A percentile compares a stretch with the other conserved stretches of the same genome.
Conservation (phyloP, 164 flowering plant genomes). For the Piper betle region DNA sequence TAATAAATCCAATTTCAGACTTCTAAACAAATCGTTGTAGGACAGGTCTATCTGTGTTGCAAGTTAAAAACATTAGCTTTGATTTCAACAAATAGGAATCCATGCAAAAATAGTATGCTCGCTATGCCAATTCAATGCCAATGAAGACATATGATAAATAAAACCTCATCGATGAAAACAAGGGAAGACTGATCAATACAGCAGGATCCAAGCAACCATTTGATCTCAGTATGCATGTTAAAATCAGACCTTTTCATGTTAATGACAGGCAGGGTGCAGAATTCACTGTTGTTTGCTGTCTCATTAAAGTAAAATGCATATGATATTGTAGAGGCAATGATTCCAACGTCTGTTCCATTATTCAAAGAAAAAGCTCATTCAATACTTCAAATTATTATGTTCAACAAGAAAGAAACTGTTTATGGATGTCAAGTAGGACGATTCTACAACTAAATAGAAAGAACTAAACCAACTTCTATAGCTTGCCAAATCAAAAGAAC, state of each 20-base stretch:
- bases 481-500: no score
- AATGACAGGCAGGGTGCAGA: conserved; percentile 57
- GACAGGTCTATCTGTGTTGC: conserved; percentile 52
- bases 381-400: not conserved
- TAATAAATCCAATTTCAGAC: conserved; percentile 49
- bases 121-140: no score
- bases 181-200: conserved; percentile 40
- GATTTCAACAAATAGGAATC: conserved; percentile 1
- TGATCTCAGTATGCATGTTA: conserved; percentile 33
- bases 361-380: not conserved
- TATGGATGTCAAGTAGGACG: no score
- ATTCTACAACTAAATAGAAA: no score
- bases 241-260: conserved; percentile 53
- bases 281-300: conserved; percentile 20
- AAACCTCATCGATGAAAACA: conserved; percentile 52
- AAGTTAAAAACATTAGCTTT: conserved; percentile 1
- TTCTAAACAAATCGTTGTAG: conserved; percentile 49
- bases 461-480: no score
- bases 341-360: conserved; percentile 37
- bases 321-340: conserved; percentile 40
- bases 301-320: conserved; percentile 53
- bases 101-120: not conserved
- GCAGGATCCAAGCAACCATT: conserved; percentile 54
- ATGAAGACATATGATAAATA: no score
- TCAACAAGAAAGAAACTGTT: no score